Base-by-base conservation (phyloP, 306 rosid genomes). In the Citrullus colocynthis region DNA sequence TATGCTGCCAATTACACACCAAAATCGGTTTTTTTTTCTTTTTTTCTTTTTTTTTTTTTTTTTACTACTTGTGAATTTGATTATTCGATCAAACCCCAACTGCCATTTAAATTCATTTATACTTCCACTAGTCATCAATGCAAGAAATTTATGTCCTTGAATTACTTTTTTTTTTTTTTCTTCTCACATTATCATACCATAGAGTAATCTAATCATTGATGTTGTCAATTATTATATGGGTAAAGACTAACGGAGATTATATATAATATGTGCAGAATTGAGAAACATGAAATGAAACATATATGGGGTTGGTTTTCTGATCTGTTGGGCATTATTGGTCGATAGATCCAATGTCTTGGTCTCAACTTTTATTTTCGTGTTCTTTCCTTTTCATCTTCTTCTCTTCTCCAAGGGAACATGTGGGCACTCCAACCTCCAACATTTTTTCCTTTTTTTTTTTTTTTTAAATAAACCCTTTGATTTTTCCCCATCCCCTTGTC, bases 371-470 rank as follows among this genome's bases (percentile, higher is more conserved):
- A 66, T 7, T 65, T n/a, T 64, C 81, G 39, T 79, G 82, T 59
- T 67, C 45, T 39, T 32, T 21, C 21, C 78, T 32, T 61, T 56
- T 37, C 18, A 39, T 39, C 24, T 52, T 54, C 48, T 78, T 85
- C 82, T 84, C 59, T 81, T 73, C 15, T 80, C 80, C n/a, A 58
- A 78, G 76, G 85, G 81, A 81, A 87, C 90, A 85, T 81, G 90
- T 87, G 86, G 88, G 83, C 81, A 71, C 90, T 82, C 80, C 79
- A 58, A 66, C 75, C 83, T 78, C 79, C 86, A 76, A 78, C 55
- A 57, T 44, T 70, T 65, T 63, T 30, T 14, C 21, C 54, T 17
- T 18, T 30, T 21, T 21, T 69, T 69, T 8, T 39, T n/a, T 66
- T 66, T 37, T 24, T 24, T 24, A 24, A 6, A 36, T 36, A 15